A percentile compares a stretch with the other conserved stretches of the same genome.
phyloP scores from a whole-genome alignment of 306 rosid species.

The Delonix regia region DNA sequence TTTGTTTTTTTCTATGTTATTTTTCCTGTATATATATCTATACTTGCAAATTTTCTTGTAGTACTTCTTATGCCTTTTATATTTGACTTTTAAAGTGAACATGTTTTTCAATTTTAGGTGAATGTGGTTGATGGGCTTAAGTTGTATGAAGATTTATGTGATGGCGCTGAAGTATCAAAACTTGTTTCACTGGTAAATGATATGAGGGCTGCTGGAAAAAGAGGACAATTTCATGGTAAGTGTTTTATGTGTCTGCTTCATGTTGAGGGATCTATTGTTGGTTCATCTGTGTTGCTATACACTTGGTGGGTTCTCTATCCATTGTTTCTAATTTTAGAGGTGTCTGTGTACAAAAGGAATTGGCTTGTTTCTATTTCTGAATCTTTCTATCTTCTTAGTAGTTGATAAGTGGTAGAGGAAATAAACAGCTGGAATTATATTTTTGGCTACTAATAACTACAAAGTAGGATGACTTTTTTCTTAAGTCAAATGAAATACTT shows the following conservation, averaged over 20 bases:
- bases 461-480: slow-evolving; percentile 3
- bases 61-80: slow-evolving; percentile 6
- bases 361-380: slow-evolving; percentile 7
- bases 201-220: slow-evolving; percentile 72
- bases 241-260: slow-evolving; percentile 19
- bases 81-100: slow-evolving; percentile 18
- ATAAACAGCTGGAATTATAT: slow-evolving; percentile 1
- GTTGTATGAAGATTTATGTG: slow-evolving; percentile 61
- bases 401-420: slow-evolving; percentile 10
- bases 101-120: slow-evolving; percentile 51
- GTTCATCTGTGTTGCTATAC: slow-evolving; percentile 6
- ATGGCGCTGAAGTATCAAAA: slow-evolving; percentile 62
- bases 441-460: background rate
- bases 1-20: slow-evolving; percentile 13
- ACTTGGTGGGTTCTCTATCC: background rate
- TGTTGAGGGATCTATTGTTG: background rate
- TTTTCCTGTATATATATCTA: slow-evolving; percentile 14
- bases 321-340: background rate
- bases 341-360: slow-evolving; percentile 1
- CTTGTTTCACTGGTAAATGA: slow-evolving; percentile 71
- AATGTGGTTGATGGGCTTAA: slow-evolving; percentile 87
- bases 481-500: background rate
- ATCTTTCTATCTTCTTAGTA: background rate
- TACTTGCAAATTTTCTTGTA: background rate
- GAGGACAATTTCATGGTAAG: slow-evolving; percentile 78